Evolutionary conservation across 371 early-diverging fungal species (phyloP), one percentile per base, ranked within the genome.

Genomic region (Syncephalis plumigaleata): DNA sequence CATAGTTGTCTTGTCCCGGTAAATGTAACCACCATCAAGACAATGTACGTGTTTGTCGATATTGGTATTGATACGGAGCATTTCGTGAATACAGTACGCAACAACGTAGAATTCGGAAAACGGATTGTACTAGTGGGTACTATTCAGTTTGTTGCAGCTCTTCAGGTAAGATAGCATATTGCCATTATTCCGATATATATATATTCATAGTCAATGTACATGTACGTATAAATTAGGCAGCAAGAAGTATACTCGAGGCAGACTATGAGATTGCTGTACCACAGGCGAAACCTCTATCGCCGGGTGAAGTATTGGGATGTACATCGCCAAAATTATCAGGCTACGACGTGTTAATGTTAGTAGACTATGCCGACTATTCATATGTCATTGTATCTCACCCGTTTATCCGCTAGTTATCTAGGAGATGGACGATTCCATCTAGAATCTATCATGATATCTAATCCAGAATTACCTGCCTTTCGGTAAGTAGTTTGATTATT

Each of bases 371-470:
- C n/a, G n/a, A 37, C 44, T 17, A 31, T 37, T 44, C 20, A 42
- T 20, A 2, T 15, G 9, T 18, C 43, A 21, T 31, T 31, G 22
- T 42, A 13, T 1, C 13, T 36, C 15, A 25, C 21, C 21, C 13
- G 16, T 31, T 16, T 26, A 15, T 46, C 15, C 26, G 15, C 50
- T 48, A 71, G 67, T 21, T 83, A 80, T 63, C 68, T 99, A 45
- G 98, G 97, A 36, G 99, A 99, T 58, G 99, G 99, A 8, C 75
- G 99, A 36, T 99, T 99, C 62, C 99, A 99, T 71, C 70, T 99
- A 27, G 99, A 99, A 59, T 86, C 96, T 23, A 91, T 96, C 53
- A 97, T 99, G 97, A 98, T 99, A 43, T 83, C 88, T 44, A 99
- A 99, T 61, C 98, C 98, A 8, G 58, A 64, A 1, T 59, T 91